phyloP scores from a whole-genome alignment of 2,329 filamentous ascomycete species.

The Pyrenochaeta sp. region DNA sequence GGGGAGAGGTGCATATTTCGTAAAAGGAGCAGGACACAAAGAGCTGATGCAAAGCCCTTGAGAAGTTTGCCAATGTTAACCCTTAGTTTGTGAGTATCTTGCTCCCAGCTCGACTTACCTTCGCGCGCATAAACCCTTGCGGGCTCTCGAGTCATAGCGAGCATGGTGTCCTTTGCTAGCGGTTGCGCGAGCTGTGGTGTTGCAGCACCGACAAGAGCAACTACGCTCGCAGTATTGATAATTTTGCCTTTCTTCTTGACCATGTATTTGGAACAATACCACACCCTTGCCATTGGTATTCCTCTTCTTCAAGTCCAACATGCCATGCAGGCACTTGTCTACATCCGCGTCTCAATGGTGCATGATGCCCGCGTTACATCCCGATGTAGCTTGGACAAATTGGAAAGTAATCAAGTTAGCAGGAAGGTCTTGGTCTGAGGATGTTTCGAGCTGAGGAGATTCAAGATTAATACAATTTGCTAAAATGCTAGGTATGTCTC shows the following conservation, averaged over 20 bases:
- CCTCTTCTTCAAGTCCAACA: not conserved
- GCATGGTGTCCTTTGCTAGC: conserved; percentile 88
- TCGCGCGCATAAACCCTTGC: conserved; percentile 91
- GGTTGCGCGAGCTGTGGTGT: conserved; percentile 92
- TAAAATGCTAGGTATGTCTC: too few species aligned
- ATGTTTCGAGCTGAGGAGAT: too few species aligned
- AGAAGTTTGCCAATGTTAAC: too few species aligned
- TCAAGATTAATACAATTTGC: too few species aligned
- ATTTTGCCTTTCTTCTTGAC: conserved; percentile 83
- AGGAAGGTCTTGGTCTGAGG: too few species aligned
- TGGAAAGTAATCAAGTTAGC: too few species aligned
- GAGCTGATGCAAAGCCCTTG: too few species aligned
- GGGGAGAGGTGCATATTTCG: too few species aligned
- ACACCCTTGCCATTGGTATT: conserved; percentile 49
- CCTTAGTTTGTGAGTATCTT: too few species aligned
- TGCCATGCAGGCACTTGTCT: not conserved
- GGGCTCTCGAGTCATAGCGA: conserved; percentile 87
- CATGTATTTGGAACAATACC: conserved; percentile 92
- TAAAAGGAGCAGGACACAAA: too few species aligned
- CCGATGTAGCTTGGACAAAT: too few species aligned
- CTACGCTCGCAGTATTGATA: conserved; percentile 90
- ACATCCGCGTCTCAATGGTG: not conserved
- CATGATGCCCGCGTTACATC: conserved; percentile 1
- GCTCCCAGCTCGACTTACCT: conserved; percentile 59
- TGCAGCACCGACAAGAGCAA: conserved; percentile 83